Base-by-base conservation (phyloP, 108 stramenopile genomes). In the Pelagomonas calceolata region DNA sequence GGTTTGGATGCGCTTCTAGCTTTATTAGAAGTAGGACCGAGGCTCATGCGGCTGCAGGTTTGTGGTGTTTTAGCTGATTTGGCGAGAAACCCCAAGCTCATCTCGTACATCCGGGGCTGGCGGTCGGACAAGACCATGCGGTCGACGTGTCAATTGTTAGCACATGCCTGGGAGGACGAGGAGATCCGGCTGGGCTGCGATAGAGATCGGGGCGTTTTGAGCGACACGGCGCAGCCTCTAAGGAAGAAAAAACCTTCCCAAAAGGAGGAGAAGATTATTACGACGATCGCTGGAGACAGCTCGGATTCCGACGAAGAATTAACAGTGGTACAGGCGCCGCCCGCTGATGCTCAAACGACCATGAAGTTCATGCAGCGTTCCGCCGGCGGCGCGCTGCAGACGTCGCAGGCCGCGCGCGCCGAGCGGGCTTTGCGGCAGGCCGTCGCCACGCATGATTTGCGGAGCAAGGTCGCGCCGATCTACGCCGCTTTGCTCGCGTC, bases 1-100 rank as follows among this genome's bases (percentile, higher is more conserved):
- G 80, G 80, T 18, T n/a, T 77, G 34, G 80, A 81, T 36, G 79
- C 79, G 30, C 70, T 81, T 30, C 68, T 81, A 45, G 76, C 76
- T 63, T 65, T 81, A 31, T 65, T 81, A 31, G 80, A 81, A 76
- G 67, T 81, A 30, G 79, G 79, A 31, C 79, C 80, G 30, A 30
- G 36, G 21, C 64, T 64, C 39, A 77, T 79, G 79, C 75, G 75
- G 34, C 76, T 74, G 37, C 78, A 80, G 78, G 76, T 79, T 68
- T 30, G 33, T 26, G 70, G 66, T 30, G 16, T 72, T 5, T 34
- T 66, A 60, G 78, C 80, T 18, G 80, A 81, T 60, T 76, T 81
- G 30, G 26, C 76, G 44, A 44, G 67, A 43, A 81, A 81, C 76
- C 44, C 39, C 46, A 78, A 70, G 43, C 68, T 71, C 72, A 46